Base-by-base conservation (phyloP, 768 basidiomycete genomes). In the Pisolithus sp. region DNA sequence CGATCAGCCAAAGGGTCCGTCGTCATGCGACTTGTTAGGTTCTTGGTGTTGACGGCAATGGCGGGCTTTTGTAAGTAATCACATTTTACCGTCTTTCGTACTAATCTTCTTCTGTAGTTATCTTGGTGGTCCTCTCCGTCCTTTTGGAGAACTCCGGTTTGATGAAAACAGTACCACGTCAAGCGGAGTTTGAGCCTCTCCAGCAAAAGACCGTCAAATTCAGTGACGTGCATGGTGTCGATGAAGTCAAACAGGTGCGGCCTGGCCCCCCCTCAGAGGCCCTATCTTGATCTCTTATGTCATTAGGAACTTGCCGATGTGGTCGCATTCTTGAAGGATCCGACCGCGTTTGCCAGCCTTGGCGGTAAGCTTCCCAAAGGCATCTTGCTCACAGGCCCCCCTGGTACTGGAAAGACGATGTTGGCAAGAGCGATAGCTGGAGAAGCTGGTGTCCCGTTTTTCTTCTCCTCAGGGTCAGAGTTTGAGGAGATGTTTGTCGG, bases 401-500 rank as follows among this genome's bases (percentile, higher is more conserved):
- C 92, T 28, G 92, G 95, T 56, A 98, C 96, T 15, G 96, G 96
- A 65, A 68, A 68, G 56, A 68, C 67, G 3, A 81, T 98, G 79
- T 76, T 99, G n/a, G 96, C 96, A 5, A 77, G 95, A 53, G 96
- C 96, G 8, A 86, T 97, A 6, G 96, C 96, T 3, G 96, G 96
- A 44, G 96, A 99, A 73, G 96, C 96, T 15, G 94, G 88, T 15
- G 96, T 99, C 39, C 93, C 93, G 0, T 99, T 99, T 76, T 85
- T 97, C 68, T 96, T 94, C 62, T 93, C 95, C 34, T 92, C 90
- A 31, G 96, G 95, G 10, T 91, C 91, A 47, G 93, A 96, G 62
- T 98, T 98, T 57, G 95, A 98, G 65, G 95, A 98, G 68, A 94
- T 98, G 85, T 95, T 93, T 64, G 93, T 95, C 44, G 93, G 93